A percentile compares a stretch with the other conserved stretches of the same genome.
These are phyloP conservation scores for Magnusiomyces clavatus DNA, from an alignment of 1,139 yeast species.

Conservation along the genomic window DNA sequence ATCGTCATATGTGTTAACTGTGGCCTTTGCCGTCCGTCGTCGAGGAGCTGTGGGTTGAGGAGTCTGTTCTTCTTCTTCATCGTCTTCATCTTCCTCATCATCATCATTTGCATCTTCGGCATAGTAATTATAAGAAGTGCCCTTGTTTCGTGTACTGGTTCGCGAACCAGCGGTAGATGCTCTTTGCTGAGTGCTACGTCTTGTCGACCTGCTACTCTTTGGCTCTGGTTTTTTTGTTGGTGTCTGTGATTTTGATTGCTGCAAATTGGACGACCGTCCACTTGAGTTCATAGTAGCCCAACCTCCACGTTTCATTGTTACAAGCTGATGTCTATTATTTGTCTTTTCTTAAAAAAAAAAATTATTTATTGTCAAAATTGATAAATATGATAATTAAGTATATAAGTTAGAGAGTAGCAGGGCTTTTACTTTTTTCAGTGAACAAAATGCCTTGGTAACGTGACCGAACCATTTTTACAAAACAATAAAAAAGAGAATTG, in stretches of 20 bases:
- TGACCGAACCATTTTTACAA: no score
- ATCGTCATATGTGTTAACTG: conserved; percentile 13
- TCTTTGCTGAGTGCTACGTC: conserved; percentile 3
- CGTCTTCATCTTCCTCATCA: conserved; percentile 14
- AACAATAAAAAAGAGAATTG: no score
- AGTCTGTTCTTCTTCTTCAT: conserved; percentile 13
- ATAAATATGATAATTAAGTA: no score
- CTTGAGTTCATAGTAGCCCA: conserved; percentile 6
- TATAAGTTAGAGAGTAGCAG: no score
- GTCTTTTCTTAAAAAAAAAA: no score
- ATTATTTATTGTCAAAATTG: not conserved
- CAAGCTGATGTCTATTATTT: conserved; percentile 24
- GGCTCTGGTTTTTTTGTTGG: conserved; percentile 2
- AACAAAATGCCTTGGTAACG: no score
- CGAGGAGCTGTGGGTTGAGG: not conserved
- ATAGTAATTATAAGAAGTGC: conserved; percentile 2
- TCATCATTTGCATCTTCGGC: conserved; percentile 9
- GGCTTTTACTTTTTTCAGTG: no score
- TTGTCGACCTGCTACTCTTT: not conserved
- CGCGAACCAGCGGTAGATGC: not conserved
- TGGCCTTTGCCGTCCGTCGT: not conserved
- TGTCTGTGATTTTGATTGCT: not conserved
- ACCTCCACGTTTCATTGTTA: conserved; percentile 14
- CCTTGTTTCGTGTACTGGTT: conserved; percentile 7
- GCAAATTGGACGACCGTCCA: conserved; percentile 2